Evolutionary conservation across 192 early-diverging fungal species (phyloP), one percentile per base, ranked within the genome.

Genomic region (Neocallimastix lanati): DNA sequence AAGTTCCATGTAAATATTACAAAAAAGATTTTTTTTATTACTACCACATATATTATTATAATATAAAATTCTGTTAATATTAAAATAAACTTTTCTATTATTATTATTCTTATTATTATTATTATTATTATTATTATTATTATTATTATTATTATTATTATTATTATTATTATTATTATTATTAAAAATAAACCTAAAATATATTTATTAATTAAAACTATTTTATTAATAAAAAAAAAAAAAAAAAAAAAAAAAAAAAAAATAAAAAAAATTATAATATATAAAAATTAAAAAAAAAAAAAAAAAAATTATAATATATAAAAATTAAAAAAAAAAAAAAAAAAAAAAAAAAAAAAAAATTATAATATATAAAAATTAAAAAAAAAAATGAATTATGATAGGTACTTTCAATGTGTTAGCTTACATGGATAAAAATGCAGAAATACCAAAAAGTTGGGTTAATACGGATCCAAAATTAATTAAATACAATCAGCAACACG

Each of bases 371-470:
- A 21, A 50, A 13, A 21, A 4, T 37, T 12, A 14, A 13, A 37
- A 1, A 13, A 14, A 12, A 37, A 37, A 13, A 37, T 13, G 7
- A 14, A 37, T 37, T 21, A 50, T 50, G n/a, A 67, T 81, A 93
- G 91, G 90, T 82, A 97, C 96, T 11, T 97, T 97, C 81, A 96
- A 95, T 80, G 90, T 98, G 18, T 83, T 97, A 9, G 94, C 92
- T 7, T 96, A 96, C 81, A 93, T 95, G 4, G 92, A 96, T 78
- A 89, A 88, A 80, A 91, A 96, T 79, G 93, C 92, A 11, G 92
- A 94, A 77, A 93, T 96, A 0, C 96, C 96, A 11, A 88, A 87
- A 15, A 91, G 88, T 16, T 98, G 97, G 97, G 87, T 86, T 16
- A 94, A 97, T 82, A 90, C 91, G 18, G 93, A 94, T 77, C 88